Base-by-base conservation (phyloP, 2,329 filamentous ascomycete genomes). In the Arthrinium phaeospermum region DNA sequence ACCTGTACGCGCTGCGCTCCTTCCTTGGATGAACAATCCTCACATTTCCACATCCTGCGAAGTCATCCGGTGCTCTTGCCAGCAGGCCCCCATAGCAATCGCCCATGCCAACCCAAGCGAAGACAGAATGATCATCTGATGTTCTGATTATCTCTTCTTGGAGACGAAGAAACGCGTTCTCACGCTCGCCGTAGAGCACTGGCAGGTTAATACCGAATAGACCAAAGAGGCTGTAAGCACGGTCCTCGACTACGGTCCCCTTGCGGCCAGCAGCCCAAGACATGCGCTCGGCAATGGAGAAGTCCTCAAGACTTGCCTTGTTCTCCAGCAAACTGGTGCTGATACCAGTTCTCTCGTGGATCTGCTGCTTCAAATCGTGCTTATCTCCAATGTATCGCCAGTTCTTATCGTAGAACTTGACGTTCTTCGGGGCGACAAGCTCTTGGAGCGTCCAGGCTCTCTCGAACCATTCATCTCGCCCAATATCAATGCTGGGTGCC, bases 381-480 rank as follows among this genome's bases (percentile, higher is more conserved):
- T 75, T 75, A 13, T 68, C 69, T n/a, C 71, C 74, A 30, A 76
- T 61, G 16, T 57, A 70, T 4, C 49, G 24, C 75, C 76, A 77
- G 41, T 71, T 34, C n/a, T 22, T 30, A 34, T 72, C 71, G 34
- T 74, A 77, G 72, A 76, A 76, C 8, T 73, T 46, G 46, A 77
- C 44, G 14, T 68, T 19, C 8, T 44, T 68, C 6, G 75, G 74
- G 4, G 76, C 75, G 3, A 77, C 70, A 1, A 77, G 69, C 37
- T 77, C 73, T 69, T 76, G 72, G 16, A 77, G 71, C 16, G 74
- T 74, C 74, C 73, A 76, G 12, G 72, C 72, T 53, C 73, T 69
- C 22, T 30, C 64, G 13, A 71, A 72, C 72, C 72, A 75, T 46
- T 30, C 49, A 16, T 53, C 49, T 0, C 12, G 24, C 49, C 49